Base-by-base conservation (phyloP, 768 basidiomycete species). In the Artomyces pyxidatus region DNA sequence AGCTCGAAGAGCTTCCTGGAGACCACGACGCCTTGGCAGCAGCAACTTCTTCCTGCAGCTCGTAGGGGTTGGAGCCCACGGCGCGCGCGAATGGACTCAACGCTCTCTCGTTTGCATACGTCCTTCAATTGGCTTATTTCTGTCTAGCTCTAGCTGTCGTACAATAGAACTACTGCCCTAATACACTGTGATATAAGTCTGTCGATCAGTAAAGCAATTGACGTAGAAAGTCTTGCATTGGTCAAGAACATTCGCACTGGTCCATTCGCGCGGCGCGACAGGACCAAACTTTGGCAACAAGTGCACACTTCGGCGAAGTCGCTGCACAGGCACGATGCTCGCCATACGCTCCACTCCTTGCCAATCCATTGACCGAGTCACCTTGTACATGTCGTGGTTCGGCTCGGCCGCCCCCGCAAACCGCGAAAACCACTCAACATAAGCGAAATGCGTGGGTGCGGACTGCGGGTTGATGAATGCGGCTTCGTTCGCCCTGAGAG, bases 251-350 rank as follows among this genome's bases (percentile, higher is more conserved):
- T 42, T 69, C 17, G 57, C 61, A 32, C 58, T 61, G 1, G 58
- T 59, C 70, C 70, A 71, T 6, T 57, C 55, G 0, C 48, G 28
- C 17, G 64, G 64, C 0, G 56, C 64, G 1, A 46, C 29, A 4
- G 51, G 51, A 1, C 67, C 65, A 46, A 67, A 69, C 28, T 58
- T 54, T 0, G 68, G 68, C 16, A 64, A 58, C 0, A 69, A 52
- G 47, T 71, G 69, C 5, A 62, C 47, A 25, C 62, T 64, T 0
- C 58, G 50, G 0, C 29, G 19, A 8, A 70, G 64, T 0, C 54
- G 6, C 0, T 37, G 9, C 4, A 68, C 29, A 0, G 59, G 56
- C 16, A 71, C 46, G 9, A 68, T 42, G 3, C 57, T 59, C 2
- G 59, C 56, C 7, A 54, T 41, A 2, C 48, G 45, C 3, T 48